phyloP scores from a whole-genome alignment of 164 flowering plant genomes.

The Umbilicus rupestris region DNA sequence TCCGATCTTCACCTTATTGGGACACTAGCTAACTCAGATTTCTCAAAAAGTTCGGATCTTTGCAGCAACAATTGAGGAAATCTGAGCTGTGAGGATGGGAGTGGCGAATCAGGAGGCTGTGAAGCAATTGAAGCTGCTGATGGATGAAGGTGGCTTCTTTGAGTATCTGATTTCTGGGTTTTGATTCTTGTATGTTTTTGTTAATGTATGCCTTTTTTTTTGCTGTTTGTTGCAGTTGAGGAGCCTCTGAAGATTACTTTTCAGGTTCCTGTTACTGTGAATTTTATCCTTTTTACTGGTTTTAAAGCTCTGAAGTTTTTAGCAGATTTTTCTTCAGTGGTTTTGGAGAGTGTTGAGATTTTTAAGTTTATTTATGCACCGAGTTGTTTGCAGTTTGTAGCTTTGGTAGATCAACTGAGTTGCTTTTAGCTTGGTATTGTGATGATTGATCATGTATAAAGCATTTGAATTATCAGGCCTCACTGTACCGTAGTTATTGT shows the following conservation, averaged over 20 bases:
- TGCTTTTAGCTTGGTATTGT: background rate
- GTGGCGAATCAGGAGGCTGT: conserved; percentile 36
- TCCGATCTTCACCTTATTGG: too few relatives aligned
- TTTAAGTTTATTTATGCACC: background rate
- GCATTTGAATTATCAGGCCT: background rate
- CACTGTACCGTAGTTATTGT: too few relatives aligned
- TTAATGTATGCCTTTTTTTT: conserved; percentile 9
- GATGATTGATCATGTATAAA: background rate
- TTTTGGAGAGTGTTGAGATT: background rate
- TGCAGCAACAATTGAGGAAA: background rate
- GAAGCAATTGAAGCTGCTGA: conserved; percentile 37
- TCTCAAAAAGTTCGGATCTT: background rate
- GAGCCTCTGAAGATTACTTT: conserved; percentile 35
- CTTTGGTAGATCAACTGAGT: too few relatives aligned
- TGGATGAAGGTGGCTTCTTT: conserved; percentile 34
- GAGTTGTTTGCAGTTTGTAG: background rate
- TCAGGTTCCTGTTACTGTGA: conserved; percentile 20
- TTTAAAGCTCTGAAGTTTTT: background rate
- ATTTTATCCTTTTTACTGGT: background rate
- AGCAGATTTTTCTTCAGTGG: too few relatives aligned
- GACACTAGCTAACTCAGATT: background rate
- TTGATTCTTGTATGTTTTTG: conserved; percentile 4
- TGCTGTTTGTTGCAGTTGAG: conserved; percentile 29
- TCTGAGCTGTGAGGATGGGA: conserved; percentile 24
- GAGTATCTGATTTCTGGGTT: background rate